Percentiles rank a stretch among this genome's conserved stretches.
These are phyloP conservation scores for Steccherinum ochraceum DNA, from an alignment of 768 basidiomycete genomes.

Conservation along the genomic window DNA sequence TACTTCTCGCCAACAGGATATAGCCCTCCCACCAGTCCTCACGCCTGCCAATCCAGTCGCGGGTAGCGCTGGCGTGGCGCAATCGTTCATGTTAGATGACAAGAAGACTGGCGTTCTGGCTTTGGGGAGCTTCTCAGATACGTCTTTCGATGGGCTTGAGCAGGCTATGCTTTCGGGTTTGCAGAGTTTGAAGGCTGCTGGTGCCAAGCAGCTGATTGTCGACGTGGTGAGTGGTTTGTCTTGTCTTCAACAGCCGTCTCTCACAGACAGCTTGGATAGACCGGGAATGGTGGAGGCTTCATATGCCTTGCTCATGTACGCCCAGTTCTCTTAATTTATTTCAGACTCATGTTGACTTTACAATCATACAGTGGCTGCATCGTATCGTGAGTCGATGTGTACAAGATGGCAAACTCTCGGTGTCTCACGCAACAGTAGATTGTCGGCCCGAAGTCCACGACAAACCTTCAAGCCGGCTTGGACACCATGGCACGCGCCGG, in stretches of 20 bases:
- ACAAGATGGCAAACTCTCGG: too few relatives aligned
- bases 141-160: slow-evolving; percentile 35
- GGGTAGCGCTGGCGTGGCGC: slow-evolving; percentile 43
- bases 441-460: slow-evolving; percentile 43
- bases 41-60: slow-evolving; percentile 31
- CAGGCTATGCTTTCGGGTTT: slow-evolving; percentile 40
- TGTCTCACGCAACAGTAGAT: slow-evolving; percentile 22
- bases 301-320: slow-evolving; percentile 57
- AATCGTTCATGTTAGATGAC: slow-evolving; percentile 51
- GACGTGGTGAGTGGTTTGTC: slow-evolving; percentile 34
- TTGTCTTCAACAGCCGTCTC: neutral
- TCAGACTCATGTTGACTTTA: neutral
- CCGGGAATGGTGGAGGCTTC: slow-evolving; percentile 36
- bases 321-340: neutral
- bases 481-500: slow-evolving; percentile 44
- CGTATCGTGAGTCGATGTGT: slow-evolving; percentile 23
- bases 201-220: slow-evolving; percentile 48
- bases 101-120: slow-evolving; percentile 49
- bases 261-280: slow-evolving; percentile 6
- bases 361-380: slow-evolving; percentile 29
- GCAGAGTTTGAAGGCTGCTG: slow-evolving; percentile 36
- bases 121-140: slow-evolving; percentile 51
- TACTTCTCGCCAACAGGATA: slow-evolving; percentile 35
- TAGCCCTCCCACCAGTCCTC: slow-evolving; percentile 28
- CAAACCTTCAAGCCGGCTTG: slow-evolving; percentile 49